phyloP scores from a whole-genome alignment of 2,329 filamentous ascomycete species.

The Arthrobotrys conoides region DNA sequence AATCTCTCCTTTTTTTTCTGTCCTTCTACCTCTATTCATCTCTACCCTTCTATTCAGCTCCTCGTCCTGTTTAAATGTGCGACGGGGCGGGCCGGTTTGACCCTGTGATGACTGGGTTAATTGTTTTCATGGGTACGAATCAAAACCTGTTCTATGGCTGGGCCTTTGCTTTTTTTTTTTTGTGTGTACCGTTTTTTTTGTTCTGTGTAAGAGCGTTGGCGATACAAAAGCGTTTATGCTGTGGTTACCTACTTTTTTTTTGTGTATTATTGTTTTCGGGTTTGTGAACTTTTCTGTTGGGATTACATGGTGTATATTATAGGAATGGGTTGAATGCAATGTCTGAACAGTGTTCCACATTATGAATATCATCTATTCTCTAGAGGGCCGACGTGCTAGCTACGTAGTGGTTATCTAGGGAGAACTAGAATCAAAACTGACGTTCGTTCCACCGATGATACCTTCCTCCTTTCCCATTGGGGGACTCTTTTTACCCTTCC shows the following conservation, averaged over 20 bases:
- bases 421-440: not conserved
- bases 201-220: not conserved
- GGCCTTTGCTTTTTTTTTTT: slow-evolving; percentile 4
- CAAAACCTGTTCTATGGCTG: not conserved
- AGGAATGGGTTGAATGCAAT: not conserved
- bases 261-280: not conserved
- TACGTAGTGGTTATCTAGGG: too few species aligned
- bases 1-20: not conserved
- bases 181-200: not conserved
- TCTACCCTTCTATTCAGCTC: not conserved
- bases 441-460: not conserved
- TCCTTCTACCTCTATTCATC: not conserved
- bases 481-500: not conserved
- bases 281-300: not conserved
- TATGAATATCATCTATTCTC: too few species aligned
- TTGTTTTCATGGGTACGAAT: not conserved
- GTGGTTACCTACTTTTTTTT: not conserved
- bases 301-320: not conserved
- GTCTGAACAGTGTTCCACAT: too few species aligned
- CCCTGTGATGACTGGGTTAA: not conserved
- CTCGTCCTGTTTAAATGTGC: not conserved
- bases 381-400: too few species aligned
- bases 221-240: not conserved
- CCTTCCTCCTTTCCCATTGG: not conserved
- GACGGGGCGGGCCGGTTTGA: not conserved